Evolutionary conservation across 352 stramenopile genomes (phyloP), one percentile per base, ranked within the genome.

Genomic region (Pythium oligandrum): DNA sequence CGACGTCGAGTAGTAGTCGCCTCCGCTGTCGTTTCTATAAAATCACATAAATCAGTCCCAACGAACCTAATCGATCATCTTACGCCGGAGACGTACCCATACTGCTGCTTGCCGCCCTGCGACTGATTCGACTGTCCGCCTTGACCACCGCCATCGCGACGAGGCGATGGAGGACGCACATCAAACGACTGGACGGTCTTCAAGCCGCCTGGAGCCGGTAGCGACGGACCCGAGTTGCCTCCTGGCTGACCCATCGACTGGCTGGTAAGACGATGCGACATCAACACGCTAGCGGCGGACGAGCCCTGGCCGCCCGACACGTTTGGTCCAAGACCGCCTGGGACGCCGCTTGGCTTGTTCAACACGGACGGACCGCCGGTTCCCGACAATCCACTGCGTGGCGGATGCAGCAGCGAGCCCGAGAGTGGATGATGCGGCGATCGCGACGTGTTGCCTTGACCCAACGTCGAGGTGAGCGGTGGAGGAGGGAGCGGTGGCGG

Each of bases 391-490:
- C 78, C 51, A 37, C 71, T 67, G 4, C 75, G 75, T 7, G 80
- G 80, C 11, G 80, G 78, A 45, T 92, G 81, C 17, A 92, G 61
- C 44, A 92, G 83, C 39, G 81, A 88, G 26, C 77, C 69, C 0
- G 76, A 56, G 11, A 88, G 73, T 48, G 78, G 65, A 50, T 92
- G 81, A 31, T 83, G 73, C 43, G 81, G 78, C 40, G 81, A 90
- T 10, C 78, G 76, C 40, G 68, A 71, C 30, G 78, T 52, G 52
- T 55, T 74, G 50, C 63, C 49, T 26, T 70, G 66, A 37, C 74
- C 63, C n/a, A 90, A 46, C 17, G 70, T 76, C n/a, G 75, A 69
- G 26, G 70, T 70, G 6, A 89, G 76, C 26, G 81, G 70, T 35
- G 81, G 81, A 4, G 78, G 81, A 31, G 81, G 81, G 3, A 91